These are phyloP conservation scores for Aspergillus eucalypticola DNA, from an alignment of 2,329 filamentous ascomycete genomes.

Conservation along the genomic window DNA sequence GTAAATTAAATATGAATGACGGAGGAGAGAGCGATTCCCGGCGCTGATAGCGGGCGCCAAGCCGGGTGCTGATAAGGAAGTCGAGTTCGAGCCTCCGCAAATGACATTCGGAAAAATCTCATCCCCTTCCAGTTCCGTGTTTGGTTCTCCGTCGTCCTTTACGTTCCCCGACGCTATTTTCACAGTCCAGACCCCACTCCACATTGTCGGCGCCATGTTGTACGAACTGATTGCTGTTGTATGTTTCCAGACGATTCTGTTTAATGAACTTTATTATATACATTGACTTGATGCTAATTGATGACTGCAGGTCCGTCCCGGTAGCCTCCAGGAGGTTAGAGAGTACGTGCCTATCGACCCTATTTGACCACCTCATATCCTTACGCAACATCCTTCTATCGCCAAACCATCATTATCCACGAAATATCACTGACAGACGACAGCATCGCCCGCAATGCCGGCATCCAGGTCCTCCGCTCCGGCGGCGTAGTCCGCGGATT, in stretches of 20 bases:
- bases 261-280: background rate
- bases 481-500: constrained; percentile 90
- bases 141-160: background rate
- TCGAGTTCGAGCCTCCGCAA: background rate
- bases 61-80: constrained; percentile 26
- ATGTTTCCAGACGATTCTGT: constrained; percentile 39
- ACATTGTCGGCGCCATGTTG: constrained; percentile 64
- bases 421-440: background rate
- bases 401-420: background rate
- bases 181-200: constrained; percentile 14
- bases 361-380: constrained; percentile 6
- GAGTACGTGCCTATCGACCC: constrained; percentile 64
- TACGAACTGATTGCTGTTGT: constrained; percentile 98
- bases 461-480: constrained; percentile 75
- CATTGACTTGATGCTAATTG: constrained; percentile 9
- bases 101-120: constrained; percentile 23
- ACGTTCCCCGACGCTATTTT: constrained; percentile 20
- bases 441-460: constrained; percentile 85
- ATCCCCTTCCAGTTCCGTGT: constrained; percentile 15
- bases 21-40: constrained; percentile 28
- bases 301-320: constrained; percentile 75
- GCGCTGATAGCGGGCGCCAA: constrained; percentile 31
- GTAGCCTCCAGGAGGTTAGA: constrained; percentile 87
- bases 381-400: background rate
- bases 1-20: constrained; percentile 21